Evolutionary conservation across 768 basidiomycete species (phyloP).

Genomic region (Fistulinella prunicolor): DNA sequence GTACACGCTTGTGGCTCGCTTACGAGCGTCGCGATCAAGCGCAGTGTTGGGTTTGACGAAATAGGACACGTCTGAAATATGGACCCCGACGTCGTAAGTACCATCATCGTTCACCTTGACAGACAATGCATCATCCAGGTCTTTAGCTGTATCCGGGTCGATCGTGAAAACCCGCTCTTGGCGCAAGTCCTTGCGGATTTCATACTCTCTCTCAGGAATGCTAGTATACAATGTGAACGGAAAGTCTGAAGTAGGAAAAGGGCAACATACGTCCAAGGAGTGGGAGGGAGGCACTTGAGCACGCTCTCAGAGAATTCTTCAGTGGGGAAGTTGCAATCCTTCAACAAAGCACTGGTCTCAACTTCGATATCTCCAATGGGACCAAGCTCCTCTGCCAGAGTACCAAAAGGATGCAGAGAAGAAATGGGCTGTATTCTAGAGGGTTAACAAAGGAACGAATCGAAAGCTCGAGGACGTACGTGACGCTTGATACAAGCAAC

Average conservation of each 20-base stretch:
- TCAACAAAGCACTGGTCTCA: conserved; percentile 94
- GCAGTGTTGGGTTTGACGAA: conserved; percentile 95
- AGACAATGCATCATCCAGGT: conserved; percentile 93
- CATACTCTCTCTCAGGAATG: conserved; percentile 86
- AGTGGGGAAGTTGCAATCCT: conserved; percentile 98
- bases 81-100: conserved; percentile 90
- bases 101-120: conserved; percentile 89
- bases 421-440: conserved; percentile 67
- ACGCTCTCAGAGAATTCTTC: conserved; percentile 97
- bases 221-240: conserved; percentile 36
- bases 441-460: conserved; percentile 14
- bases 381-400: conserved; percentile 95
- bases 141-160: conserved; percentile 86
- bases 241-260: not conserved
- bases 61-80: conserved; percentile 93
- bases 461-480: conserved; percentile 46
- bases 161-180: conserved; percentile 87
- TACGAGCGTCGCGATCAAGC: conserved; percentile 96
- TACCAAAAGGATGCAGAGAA: conserved; percentile 98
- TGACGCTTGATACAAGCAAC: conserved; percentile 99
- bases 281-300: conserved; percentile 90
- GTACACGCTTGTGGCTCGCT: conserved; percentile 95
- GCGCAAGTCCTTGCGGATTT: conserved; percentile 86
- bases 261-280: conserved; percentile 80
- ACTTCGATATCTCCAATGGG: conserved; percentile 98